Base-by-base conservation (phyloP, 2,329 filamentous ascomycete species). In the Colletotrichum siamense region DNA sequence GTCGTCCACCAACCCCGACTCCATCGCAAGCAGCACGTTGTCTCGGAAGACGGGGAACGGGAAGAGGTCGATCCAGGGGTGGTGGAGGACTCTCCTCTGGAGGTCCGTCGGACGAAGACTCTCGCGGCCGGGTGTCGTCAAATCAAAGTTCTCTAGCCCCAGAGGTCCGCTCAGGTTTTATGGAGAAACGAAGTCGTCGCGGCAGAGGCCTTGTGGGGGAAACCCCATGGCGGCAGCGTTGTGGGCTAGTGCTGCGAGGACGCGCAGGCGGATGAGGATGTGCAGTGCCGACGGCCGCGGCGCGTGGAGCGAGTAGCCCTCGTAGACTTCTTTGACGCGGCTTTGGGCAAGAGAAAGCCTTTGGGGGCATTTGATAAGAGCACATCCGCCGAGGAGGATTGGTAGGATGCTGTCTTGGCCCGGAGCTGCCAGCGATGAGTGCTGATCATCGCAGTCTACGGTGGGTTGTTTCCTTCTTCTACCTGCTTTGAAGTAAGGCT, bases 201-300 rank as follows among this genome's bases (percentile, higher is more conserved):
- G 32, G 59, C 77, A 78, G 18, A 78, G 68, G 16, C 69, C 68
- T 13, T 75, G 39, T 2, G 59, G 15, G 52, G 71, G 57, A 18
- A 78, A 73, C 12, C 75, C 77, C 9, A 78, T 59, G n/a, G 18
- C 36, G 8, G 15, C 22, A 4, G 77, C 77, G 24, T 78, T 78
- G 13, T 49, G 30, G 9, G 75, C 69, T 12, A 78, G 28, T 16
- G 66, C 77, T n/a, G 71, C 59, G 15, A 78, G 44, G 32, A 78
- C 71, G 34, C 77, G 71, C 9, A 78, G 68, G 13, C 69, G 75
- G 34, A 78, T 69, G 36, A 78, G 55, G 4, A 44, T 8, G 34
- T 74, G 67, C 3, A 78, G 57, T 13, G 68, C 57, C 28, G 36
- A 52, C 4, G 70, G 71, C 22, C 71, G 57, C 6, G 71, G 69